A percentile compares a stretch with the other conserved stretches of the same genome.
These are phyloP conservation scores for Ustilago nuda DNA, from an alignment of 1,284 basidiomycete species.

Conservation along the genomic window DNA sequence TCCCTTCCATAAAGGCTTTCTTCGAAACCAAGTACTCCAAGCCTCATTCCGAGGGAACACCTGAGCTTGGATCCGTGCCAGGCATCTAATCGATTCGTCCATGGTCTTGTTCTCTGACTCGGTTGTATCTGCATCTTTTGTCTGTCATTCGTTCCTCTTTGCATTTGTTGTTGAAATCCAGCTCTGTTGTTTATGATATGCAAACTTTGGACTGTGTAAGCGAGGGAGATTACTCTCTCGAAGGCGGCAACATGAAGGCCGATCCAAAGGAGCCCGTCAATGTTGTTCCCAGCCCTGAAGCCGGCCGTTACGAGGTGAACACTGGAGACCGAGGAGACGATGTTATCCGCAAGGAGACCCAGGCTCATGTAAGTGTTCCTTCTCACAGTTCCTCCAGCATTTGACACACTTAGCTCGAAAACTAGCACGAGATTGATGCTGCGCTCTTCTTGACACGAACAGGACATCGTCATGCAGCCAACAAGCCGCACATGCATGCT, in stretches of 20 bases:
- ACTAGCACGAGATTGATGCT: neutral
- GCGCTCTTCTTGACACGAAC: neutral
- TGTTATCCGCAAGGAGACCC: slow-evolving; percentile 20
- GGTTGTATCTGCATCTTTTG: neutral
- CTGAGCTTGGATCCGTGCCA: slow-evolving; percentile 42
- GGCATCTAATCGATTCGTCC: slow-evolving; percentile 8
- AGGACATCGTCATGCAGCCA: slow-evolving; percentile 46
- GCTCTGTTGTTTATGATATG: neutral
- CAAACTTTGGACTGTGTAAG: neutral
- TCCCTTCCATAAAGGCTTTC: slow-evolving; percentile 57
- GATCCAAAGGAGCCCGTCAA: slow-evolving; percentile 33
- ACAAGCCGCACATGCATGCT: slow-evolving; percentile 37
- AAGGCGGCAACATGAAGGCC: slow-evolving; percentile 34
- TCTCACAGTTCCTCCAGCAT: neutral
- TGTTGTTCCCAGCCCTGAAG: slow-evolving; percentile 28
- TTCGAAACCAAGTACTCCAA: slow-evolving; percentile 60
- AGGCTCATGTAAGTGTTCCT: slow-evolving; percentile 31
- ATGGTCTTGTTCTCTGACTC: neutral
- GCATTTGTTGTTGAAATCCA: neutral
- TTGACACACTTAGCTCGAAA: too few species aligned
- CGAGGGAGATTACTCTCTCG: slow-evolving; percentile 24
- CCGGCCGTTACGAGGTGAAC: slow-evolving; percentile 35
- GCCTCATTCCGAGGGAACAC: slow-evolving; percentile 45
- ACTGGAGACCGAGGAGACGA: slow-evolving; percentile 41
- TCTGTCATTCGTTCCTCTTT: neutral